These are phyloP conservation scores for Lipomyces starkeyi DNA, from an alignment of 805 yeast species.

Conservation along the genomic window DNA sequence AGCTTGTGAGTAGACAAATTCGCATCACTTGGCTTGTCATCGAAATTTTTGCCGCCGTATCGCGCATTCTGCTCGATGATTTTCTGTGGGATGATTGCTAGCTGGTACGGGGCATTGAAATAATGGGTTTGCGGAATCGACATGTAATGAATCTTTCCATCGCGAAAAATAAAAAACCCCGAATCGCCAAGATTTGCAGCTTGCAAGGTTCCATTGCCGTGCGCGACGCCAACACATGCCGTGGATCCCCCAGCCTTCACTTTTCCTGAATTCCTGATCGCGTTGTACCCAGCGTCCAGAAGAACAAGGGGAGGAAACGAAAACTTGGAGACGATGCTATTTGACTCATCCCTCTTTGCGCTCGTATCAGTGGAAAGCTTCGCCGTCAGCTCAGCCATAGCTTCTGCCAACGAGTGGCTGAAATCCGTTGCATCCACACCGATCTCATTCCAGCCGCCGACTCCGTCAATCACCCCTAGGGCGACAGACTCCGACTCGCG, in stretches of 20 bases:
- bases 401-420: slow-evolving; percentile 74
- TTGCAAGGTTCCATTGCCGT: slow-evolving; percentile 57
- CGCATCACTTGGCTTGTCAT: slow-evolving; percentile 71
- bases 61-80: slow-evolving; percentile 37
- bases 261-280: slow-evolving; percentile 58
- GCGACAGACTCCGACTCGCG: slow-evolving; percentile 39
- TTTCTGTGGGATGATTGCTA: slow-evolving; percentile 78
- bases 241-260: slow-evolving; percentile 95
- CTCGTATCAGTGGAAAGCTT: slow-evolving; percentile 16
- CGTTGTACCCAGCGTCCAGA: slow-evolving; percentile 61
- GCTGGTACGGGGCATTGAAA: slow-evolving; percentile 90
- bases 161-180: slow-evolving; percentile 86
- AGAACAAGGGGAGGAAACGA: slow-evolving; percentile 54
- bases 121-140: slow-evolving; percentile 82
- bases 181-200: slow-evolving; percentile 93
- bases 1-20: slow-evolving; percentile 71
- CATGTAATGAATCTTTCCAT: slow-evolving; percentile 62
- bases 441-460: slow-evolving; percentile 95
- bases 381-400: slow-evolving; percentile 51
- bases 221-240: slow-evolving; percentile 78
- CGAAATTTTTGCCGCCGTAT: slow-evolving; percentile 59
- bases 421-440: slow-evolving; percentile 91
- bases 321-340: slow-evolving; percentile 22
- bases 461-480: slow-evolving; percentile 74
- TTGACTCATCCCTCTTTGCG: slow-evolving; percentile 13